phyloP scores from a whole-genome alignment of 805 yeast species.

The Yamadazyma insecticola region DNA sequence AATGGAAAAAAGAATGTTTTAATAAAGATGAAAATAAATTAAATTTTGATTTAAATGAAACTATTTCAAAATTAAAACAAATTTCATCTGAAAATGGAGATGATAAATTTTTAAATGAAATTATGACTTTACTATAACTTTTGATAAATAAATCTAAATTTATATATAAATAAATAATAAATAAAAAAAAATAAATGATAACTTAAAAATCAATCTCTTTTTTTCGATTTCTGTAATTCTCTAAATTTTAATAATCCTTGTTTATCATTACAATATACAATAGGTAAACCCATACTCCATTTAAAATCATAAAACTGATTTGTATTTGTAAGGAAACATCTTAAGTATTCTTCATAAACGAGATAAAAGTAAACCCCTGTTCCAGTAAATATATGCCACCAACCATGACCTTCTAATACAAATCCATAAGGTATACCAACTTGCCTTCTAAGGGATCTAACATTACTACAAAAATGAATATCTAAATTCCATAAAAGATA shows the following conservation, averaged over 20 bases:
- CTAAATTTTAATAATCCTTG: conserved; percentile 18
- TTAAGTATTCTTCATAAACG: conserved; percentile 70
- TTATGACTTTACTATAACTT: conserved; percentile 29
- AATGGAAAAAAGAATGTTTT: conserved; percentile 49
- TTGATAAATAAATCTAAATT: not conserved
- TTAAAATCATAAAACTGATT: conserved; percentile 52
- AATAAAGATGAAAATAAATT: conserved; percentile 20
- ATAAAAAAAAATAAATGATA: not conserved
- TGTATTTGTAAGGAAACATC: conserved; percentile 59
- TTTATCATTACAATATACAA: conserved; percentile 29
- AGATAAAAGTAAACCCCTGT: conserved; percentile 84
- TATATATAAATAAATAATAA: not conserved
- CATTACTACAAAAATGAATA: conserved; percentile 65
- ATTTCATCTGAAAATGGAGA: conserved; percentile 17
- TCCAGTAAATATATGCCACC: conserved; percentile 95
- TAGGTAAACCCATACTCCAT: conserved; percentile 60
- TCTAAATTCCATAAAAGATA: conserved; percentile 88
- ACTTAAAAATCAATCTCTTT: not conserved
- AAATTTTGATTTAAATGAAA: conserved; percentile 31
- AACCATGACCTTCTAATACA: conserved; percentile 86
- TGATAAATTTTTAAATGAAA: conserved; percentile 45
- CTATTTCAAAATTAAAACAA: conserved; percentile 33
- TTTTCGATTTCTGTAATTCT: not conserved
- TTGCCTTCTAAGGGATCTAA: conserved; percentile 54
- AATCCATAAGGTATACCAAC: conserved; percentile 84